Evolutionary conservation across 2,329 filamentous ascomycete species (phyloP), one percentile per base, ranked within the genome.

Genomic region (Cladophialophora carrionii): DNA sequence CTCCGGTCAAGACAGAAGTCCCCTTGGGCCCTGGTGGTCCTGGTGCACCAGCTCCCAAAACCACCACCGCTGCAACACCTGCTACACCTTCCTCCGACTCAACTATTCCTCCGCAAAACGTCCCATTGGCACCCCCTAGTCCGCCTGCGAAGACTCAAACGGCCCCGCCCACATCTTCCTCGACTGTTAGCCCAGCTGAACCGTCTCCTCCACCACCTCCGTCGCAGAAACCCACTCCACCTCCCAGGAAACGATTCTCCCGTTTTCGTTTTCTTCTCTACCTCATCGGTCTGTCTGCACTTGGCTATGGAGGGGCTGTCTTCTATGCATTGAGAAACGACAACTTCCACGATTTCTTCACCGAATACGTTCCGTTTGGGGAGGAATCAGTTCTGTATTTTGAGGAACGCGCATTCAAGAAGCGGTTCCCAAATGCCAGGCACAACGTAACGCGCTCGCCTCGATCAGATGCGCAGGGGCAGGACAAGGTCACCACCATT

Each of bases 331-430:
- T 96, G 70, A 85, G 95, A 78, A 96, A 90, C 75, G 95, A 99
- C 82, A 96, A 92, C 80, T 99, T 98, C 85, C 94, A 99, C 80
- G 95, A 99, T 79, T 95, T 97, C 83, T 99, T 99, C 81, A 98
- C 93, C 73, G 93, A 97, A 80, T 99, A 94, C 78, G 81, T 99
- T 20, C 95, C 95, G 24, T 96, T 90, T 72, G 95, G 93, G 73
- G 95, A 99, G 80, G 91, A 96, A 76, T 90, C 90, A 20, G 94
- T 99, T 53, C 87, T 96, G 29, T 98, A 96, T 80, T 88, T 99
- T 59, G 95, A 99, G 79, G 95, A 99, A 80, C 87, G 90, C 71
- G 92, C 97, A 74, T 97, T 96, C 82, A 87, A 90, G 76, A 92
- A 90, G 79, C 88, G 91, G 64, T 97, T 96, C 81, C 87, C 87